Evolutionary conservation across 257 asterid genomes (phyloP).

Genomic region (Nicotiana undulata): DNA sequence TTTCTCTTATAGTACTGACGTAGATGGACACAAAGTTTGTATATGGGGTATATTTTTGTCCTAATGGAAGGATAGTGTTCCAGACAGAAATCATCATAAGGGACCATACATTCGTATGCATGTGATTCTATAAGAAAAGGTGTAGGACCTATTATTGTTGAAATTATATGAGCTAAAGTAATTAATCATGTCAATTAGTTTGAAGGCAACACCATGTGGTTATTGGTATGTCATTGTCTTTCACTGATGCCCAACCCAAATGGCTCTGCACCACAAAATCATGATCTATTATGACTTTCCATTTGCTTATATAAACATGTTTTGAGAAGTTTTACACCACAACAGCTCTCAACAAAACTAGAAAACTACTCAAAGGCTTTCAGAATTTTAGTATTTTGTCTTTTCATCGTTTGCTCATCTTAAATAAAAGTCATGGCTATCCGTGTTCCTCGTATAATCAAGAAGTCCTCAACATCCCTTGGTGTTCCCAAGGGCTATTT

Average conservation of each 20-base stretch:
- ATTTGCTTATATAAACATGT: neutral
- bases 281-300: neutral
- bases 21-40: neutral
- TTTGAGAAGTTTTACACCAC: no score
- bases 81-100: no score
- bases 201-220: neutral
- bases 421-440: neutral
- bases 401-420: neutral
- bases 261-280: neutral
- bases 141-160: neutral
- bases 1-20: no score
- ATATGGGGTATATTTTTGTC: neutral
- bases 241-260: neutral
- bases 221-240: neutral
- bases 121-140: neutral
- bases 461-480: neutral
- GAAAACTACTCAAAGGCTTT: neutral
- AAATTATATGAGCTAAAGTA: neutral
- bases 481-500: conserved; percentile 52
- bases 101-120: neutral
- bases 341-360: neutral
- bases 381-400: neutral
- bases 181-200: neutral
- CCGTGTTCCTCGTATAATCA: neutral
- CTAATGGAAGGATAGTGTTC: neutral